Conservation (phyloP, 2,329 filamentous ascomycete species). For the Cladorrhinum sp. region DNA sequence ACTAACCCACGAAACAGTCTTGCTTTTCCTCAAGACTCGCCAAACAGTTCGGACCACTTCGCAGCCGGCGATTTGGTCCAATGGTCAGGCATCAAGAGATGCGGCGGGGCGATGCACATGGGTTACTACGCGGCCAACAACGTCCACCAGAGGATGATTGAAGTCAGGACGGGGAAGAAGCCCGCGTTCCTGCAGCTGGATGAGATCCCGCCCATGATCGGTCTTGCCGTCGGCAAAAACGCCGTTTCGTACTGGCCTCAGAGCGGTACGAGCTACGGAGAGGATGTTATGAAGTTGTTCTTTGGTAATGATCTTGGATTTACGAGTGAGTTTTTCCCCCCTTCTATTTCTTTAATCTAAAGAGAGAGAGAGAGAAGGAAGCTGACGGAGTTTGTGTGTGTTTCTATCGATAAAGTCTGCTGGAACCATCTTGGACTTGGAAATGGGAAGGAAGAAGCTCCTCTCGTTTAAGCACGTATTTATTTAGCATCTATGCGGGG, state of each 20-base stretch:
- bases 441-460: constrained; percentile 18
- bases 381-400: constrained; percentile 4
- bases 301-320: constrained; percentile 69
- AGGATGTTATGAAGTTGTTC: constrained; percentile 60
- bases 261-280: constrained; percentile 56
- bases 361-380: neutral
- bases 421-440: constrained; percentile 53
- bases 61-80: constrained; percentile 66
- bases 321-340: constrained; percentile 27
- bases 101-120: constrained; percentile 71
- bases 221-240: constrained; percentile 67
- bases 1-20: constrained; percentile 39
- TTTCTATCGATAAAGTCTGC: too few relatives aligned
- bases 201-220: constrained; percentile 64
- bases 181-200: constrained; percentile 49
- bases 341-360: neutral
- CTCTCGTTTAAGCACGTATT: too few relatives aligned
- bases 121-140: constrained; percentile 66
- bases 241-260: constrained; percentile 61
- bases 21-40: constrained; percentile 49
- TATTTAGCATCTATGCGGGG: too few relatives aligned
- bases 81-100: constrained; percentile 79
- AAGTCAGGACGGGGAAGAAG: constrained; percentile 35
- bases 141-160: constrained; percentile 60
- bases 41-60: constrained; percentile 62